Evolutionary conservation across 495 filamentous ascomycete species (phyloP).

Genomic region (Daldinia caldariorum): DNA sequence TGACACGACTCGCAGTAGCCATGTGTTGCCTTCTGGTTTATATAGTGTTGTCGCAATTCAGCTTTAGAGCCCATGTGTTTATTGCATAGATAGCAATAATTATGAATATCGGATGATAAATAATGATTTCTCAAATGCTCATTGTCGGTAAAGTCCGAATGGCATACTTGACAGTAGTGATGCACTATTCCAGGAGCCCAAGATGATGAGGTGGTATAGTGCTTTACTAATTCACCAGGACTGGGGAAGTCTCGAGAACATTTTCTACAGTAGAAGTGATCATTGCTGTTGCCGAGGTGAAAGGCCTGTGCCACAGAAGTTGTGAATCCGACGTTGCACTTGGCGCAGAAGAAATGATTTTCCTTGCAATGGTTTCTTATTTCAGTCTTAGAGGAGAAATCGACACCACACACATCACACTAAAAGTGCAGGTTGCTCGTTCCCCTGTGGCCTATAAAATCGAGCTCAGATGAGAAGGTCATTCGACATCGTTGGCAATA

Average conservation of each 20-base stretch:
- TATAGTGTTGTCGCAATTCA: background rate
- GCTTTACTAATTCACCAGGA: background rate
- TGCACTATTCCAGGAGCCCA: conserved; percentile 2
- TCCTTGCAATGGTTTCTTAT: background rate
- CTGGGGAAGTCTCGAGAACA: conserved; percentile 3
- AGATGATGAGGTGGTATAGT: background rate
- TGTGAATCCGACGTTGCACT: conserved; percentile 9
- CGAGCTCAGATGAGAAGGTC: background rate
- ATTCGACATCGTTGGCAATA: conserved; percentile 12
- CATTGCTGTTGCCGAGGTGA: background rate
- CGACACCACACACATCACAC: conserved; percentile 30
- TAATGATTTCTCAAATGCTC: conserved; percentile 5
- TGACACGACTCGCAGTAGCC: background rate
- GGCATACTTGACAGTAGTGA: conserved; percentile 12
- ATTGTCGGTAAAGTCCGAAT: background rate
- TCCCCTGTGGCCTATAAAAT: background rate
- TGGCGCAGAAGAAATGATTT: conserved; percentile 9
- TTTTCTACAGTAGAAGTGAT: conserved; percentile 14
- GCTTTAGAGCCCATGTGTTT: background rate
- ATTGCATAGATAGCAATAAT: conserved; percentile 7
- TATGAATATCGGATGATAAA: background rate
- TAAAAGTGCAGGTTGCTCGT: conserved; percentile 9
- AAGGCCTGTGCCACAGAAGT: background rate
- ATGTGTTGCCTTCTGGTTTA: background rate
- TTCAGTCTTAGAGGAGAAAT: background rate